Conservation (phyloP, 148 eudicot genomes). For the Cornus kousa region DNA sequence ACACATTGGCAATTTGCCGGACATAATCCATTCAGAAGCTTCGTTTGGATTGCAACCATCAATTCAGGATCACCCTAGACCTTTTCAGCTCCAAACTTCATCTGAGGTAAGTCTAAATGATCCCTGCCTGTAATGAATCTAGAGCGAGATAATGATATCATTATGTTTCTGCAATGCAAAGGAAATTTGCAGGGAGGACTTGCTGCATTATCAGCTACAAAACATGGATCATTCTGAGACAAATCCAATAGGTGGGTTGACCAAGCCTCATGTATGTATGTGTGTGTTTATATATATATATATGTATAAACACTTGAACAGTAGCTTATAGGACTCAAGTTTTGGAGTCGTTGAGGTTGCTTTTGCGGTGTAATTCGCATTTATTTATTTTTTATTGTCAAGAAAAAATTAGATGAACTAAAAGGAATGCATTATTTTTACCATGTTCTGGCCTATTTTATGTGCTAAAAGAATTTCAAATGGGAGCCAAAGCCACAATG, state of each 20-base stretch:
- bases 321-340: background rate
- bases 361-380: background rate
- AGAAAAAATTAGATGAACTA: background rate
- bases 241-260: conserved; percentile 36
- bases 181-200: conserved; percentile 38
- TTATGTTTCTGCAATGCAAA: conserved; percentile 17
- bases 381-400: background rate
- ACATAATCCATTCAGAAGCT: conserved; percentile 22
- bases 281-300: no score
- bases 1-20: conserved; percentile 26
- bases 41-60: conserved; percentile 35
- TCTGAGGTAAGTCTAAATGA: conserved; percentile 31
- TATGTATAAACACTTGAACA: background rate
- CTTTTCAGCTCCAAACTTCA: conserved; percentile 29
- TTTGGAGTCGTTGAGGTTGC: background rate
- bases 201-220: conserved; percentile 23
- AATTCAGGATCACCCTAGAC: conserved; percentile 20
- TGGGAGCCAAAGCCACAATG: conserved; percentile 8
- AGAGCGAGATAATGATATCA: background rate
- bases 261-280: background rate
- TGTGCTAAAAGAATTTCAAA: conserved; percentile 11
- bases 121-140: background rate
- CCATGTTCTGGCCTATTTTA: background rate
- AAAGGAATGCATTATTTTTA: background rate
- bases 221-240: conserved; percentile 16